These are phyloP conservation scores for Globisporangium solare DNA, from an alignment of 352 stramenopile species.

Conservation along the genomic window DNA sequence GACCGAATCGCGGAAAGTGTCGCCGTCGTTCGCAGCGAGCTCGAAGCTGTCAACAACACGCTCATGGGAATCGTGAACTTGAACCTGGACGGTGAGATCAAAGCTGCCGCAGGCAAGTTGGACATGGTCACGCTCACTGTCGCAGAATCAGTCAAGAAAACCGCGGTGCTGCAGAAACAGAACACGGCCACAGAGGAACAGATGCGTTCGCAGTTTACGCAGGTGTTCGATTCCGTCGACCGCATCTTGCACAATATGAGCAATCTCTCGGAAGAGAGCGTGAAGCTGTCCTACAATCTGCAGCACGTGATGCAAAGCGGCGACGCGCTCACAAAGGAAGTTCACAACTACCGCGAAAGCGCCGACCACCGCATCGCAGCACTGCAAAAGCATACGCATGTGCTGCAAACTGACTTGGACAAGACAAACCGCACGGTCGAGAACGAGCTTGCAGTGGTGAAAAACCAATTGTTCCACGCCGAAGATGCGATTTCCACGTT, in stretches of 20 bases:
- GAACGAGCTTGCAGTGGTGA: conserved; percentile 57
- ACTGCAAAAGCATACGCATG: conserved; percentile 36
- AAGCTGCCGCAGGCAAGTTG: conserved; percentile 38
- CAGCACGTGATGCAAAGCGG: conserved; percentile 48
- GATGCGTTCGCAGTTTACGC: conserved; percentile 51
- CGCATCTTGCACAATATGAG: conserved; percentile 60
- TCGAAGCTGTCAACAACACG: conserved; percentile 40
- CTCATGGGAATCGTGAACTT: conserved; percentile 52
- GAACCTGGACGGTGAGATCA: conserved; percentile 60
- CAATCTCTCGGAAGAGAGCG: conserved; percentile 66
- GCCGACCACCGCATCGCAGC: conserved; percentile 32
- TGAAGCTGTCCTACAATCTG: conserved; percentile 61
- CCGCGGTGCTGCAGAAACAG: conserved; percentile 57
- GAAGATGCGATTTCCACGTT: conserved; percentile 61
- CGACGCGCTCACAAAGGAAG: conserved; percentile 38
- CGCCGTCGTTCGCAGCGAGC: conserved; percentile 37
- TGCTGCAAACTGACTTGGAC: conserved; percentile 40
- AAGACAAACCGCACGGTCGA: conserved; percentile 46
- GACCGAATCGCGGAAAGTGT: conserved; percentile 59
- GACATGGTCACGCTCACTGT: conserved; percentile 52
- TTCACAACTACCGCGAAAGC: conserved; percentile 38
- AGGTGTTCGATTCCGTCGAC: conserved; percentile 65
- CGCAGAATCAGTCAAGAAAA: conserved; percentile 52
- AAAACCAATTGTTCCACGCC: conserved; percentile 75
- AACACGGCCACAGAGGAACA: conserved; percentile 43